Conservation (phyloP, 2,329 filamentous ascomycete species). For the Bipolaris gigantea region DNA sequence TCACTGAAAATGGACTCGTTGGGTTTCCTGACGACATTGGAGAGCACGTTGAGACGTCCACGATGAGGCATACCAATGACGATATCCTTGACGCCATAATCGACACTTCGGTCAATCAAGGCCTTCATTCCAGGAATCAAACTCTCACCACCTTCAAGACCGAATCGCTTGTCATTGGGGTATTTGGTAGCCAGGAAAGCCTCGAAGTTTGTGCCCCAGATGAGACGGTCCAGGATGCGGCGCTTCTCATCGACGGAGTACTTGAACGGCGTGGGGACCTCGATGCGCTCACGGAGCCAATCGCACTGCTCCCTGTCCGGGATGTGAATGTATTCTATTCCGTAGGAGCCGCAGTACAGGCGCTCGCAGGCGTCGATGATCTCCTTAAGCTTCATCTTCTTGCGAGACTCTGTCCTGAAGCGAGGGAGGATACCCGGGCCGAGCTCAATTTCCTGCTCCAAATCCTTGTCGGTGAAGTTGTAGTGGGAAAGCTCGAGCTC, state of each 20-base stretch:
- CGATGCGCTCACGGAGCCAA: constrained; percentile 93
- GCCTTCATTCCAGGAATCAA: constrained; percentile 99
- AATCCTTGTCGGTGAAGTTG: constrained; percentile 89
- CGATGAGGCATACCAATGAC: constrained; percentile 99
- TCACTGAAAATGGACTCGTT: constrained; percentile 99
- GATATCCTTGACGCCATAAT: constrained; percentile 98
- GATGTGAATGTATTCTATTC: constrained; percentile 98
- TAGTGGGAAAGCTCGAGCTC: constrained; percentile 94
- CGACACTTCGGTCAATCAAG: constrained; percentile 94
- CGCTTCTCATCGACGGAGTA: constrained; percentile 99
- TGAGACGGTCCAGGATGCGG: constrained; percentile 92
- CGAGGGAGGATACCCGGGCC: constrained; percentile 93
- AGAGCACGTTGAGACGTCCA: constrained; percentile 95
- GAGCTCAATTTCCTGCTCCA: constrained; percentile 87
- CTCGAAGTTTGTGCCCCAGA: constrained; percentile 99
- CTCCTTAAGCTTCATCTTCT: constrained; percentile 96
- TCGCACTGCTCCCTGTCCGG: constrained; percentile 97
- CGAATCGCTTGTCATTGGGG: constrained; percentile 99
- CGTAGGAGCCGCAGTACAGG: constrained; percentile 96
- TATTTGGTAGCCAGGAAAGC: constrained; percentile 95
- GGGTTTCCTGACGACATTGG: constrained; percentile 97
- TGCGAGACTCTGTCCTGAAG: constrained; percentile 83
- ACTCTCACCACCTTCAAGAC: constrained; percentile 94
- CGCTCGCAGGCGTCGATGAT: constrained; percentile 92
- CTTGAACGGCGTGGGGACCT: constrained; percentile 92